Conservation (phyloP, 2,329 filamentous ascomycete species). For the Fusarium circinatum region DNA sequence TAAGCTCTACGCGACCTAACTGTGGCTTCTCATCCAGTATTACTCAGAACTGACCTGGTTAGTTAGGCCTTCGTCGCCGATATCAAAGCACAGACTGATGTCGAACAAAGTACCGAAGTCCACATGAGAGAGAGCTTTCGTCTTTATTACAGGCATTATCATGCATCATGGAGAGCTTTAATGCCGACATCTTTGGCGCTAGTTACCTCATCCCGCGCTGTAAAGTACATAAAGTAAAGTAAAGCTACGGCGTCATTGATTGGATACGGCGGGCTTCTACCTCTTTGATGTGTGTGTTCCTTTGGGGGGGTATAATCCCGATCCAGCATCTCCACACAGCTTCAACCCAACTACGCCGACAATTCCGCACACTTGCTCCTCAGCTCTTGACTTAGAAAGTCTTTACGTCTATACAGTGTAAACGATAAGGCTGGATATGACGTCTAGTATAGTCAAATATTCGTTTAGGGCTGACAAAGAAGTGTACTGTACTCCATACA, state of each 20-base stretch:
- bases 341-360: not conserved
- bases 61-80: not conserved
- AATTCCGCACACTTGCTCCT: conserved; percentile 9
- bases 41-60: not conserved
- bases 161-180: not conserved
- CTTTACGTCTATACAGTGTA: not conserved
- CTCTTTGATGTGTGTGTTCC: not conserved
- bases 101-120: conserved; percentile 1
- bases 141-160: not conserved
- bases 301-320: not conserved
- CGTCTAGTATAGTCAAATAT: not conserved
- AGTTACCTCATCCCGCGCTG: conserved; percentile 6
- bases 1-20: not conserved
- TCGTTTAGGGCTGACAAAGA: conserved; percentile 11
- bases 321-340: not conserved
- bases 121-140: not conserved
- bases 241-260: conserved; percentile 1
- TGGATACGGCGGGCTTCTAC: not conserved
- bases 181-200: conserved; percentile 11
- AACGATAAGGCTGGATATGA: conserved; percentile 24
- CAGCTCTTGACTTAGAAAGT: not conserved
- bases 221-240: too few relatives aligned
- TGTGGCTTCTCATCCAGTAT: not conserved
- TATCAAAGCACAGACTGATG: not conserved
- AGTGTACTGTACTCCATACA: not conserved